These are phyloP conservation scores for Daldinia bambusicola DNA, from an alignment of 495 filamentous ascomycete species.

Conservation along the genomic window DNA sequence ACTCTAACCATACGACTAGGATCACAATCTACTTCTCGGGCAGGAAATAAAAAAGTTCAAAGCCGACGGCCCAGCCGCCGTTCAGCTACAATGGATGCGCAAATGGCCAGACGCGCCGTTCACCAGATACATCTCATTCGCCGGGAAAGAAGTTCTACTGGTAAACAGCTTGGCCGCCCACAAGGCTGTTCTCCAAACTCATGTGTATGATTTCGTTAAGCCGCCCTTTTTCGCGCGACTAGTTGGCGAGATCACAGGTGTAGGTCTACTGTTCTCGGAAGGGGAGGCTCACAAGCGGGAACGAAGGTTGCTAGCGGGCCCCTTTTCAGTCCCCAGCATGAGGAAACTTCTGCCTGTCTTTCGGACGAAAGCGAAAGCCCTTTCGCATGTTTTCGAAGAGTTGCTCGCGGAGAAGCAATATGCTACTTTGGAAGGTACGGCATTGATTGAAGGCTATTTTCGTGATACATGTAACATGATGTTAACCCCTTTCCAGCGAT, in stretches of 20 bases:
- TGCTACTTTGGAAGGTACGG: slow-evolving; percentile 39
- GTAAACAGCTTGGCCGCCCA: slow-evolving; percentile 50
- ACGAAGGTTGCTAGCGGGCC: slow-evolving; percentile 42
- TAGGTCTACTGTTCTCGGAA: slow-evolving; percentile 50
- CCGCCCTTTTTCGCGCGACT: slow-evolving; percentile 46
- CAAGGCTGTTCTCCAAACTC: slow-evolving; percentile 51
- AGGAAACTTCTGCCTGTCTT: slow-evolving; percentile 44
- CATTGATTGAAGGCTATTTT: not conserved
- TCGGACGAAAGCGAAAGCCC: slow-evolving; percentile 20
- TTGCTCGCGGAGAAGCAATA: slow-evolving; percentile 24
- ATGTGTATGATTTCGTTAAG: slow-evolving; percentile 51
- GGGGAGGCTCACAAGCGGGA: slow-evolving; percentile 48
- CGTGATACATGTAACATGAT: not conserved
- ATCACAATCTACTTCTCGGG: slow-evolving; percentile 39
- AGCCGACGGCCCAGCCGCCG: slow-evolving; percentile 31
- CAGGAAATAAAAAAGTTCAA: slow-evolving; percentile 40
- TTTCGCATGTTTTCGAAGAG: slow-evolving; percentile 26
- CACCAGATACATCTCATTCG: slow-evolving; percentile 50
- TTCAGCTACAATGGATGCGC: slow-evolving; percentile 46
- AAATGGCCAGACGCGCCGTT: slow-evolving; percentile 52
- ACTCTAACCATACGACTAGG: slow-evolving; percentile 16
- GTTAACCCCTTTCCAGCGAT: slow-evolving; percentile 19
- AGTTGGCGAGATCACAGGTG: slow-evolving; percentile 48
- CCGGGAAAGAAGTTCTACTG: slow-evolving; percentile 48
- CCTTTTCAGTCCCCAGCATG: slow-evolving; percentile 42